Evolutionary conservation across 208 protist genomes (phyloP).

Genomic region (Crithidia bombi): DNA sequence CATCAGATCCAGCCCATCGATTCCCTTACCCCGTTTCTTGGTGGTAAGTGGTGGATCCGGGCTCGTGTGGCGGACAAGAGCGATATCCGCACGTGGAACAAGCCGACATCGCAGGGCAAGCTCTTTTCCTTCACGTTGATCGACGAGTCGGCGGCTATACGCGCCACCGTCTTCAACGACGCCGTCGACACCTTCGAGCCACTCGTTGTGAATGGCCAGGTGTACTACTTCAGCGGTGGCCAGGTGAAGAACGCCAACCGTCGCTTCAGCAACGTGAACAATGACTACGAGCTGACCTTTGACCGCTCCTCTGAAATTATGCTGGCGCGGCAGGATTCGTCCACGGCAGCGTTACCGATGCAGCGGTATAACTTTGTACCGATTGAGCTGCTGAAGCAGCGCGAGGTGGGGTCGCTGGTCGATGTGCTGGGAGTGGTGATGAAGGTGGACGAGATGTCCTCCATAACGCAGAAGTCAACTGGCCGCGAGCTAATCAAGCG

Average conservation of each 20-base stretch:
- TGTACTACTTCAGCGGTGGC: constrained; percentile 92
- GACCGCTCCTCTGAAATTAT: constrained; percentile 83
- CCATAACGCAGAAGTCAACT: constrained; percentile 84
- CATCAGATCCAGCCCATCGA: constrained; percentile 93
- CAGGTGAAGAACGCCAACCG: constrained; percentile 93
- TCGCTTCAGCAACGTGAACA: constrained; percentile 92
- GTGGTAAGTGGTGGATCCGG: constrained; percentile 90
- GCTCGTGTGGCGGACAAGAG: constrained; percentile 92
- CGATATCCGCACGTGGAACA: constrained; percentile 93
- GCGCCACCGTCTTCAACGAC: constrained; percentile 93
- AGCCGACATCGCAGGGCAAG: constrained; percentile 91
- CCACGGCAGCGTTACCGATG: constrained; percentile 57
- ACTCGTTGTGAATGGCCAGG: constrained; percentile 84
- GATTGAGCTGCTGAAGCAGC: constrained; percentile 86
- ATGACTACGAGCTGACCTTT: constrained; percentile 94
- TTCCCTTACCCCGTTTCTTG: constrained; percentile 89
- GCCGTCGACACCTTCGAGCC: constrained; percentile 90
- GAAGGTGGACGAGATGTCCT: constrained; percentile 63
- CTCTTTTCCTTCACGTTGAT: constrained; percentile 93
- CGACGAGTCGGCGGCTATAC: constrained; percentile 88
- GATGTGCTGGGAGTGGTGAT: constrained; percentile 87
- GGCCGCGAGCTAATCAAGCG: constrained; percentile 85
- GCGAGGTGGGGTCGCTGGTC: constrained; percentile 84
- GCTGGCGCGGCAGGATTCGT: constrained; percentile 58
- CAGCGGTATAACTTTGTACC: constrained; percentile 92